Conservation (phyloP, 139 green algal species). For the Chlorella sorokiniana region DNA sequence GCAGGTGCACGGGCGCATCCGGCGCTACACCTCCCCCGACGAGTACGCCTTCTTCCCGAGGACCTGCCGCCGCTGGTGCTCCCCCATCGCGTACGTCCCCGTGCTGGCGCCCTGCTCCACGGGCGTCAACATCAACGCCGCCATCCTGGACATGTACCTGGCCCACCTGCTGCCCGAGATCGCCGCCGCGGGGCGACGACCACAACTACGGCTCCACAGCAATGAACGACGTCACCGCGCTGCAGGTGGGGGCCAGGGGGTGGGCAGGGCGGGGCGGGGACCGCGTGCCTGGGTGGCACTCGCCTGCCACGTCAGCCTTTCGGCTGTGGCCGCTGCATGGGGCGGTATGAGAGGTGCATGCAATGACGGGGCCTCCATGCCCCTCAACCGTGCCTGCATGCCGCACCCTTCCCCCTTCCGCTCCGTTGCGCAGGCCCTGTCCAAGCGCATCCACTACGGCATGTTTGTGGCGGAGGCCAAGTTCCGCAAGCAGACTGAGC, state of each 20-base stretch:
- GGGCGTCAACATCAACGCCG: slow-evolving; percentile 91
- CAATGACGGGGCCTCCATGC: no score
- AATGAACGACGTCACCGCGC: slow-evolving; percentile 62
- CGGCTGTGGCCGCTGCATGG: no score
- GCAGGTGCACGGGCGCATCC: slow-evolving; percentile 85
- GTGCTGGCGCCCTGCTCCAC: slow-evolving; percentile 70
- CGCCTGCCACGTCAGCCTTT: no score
- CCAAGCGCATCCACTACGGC: slow-evolving; percentile 97
- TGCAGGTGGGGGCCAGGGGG: slow-evolving; percentile 33
- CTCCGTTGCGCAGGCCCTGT: slow-evolving; percentile 85
- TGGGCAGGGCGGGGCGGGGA: background rate
- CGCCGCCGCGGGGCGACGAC: slow-evolving; percentile 82
- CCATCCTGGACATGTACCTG: slow-evolving; percentile 89
- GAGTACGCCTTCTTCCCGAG: slow-evolving; percentile 96
- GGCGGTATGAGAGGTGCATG: no score
- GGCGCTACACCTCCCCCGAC: slow-evolving; percentile 93
- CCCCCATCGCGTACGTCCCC: slow-evolving; percentile 53
- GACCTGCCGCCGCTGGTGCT: slow-evolving; percentile 60
- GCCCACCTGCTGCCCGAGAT: slow-evolving; percentile 80
- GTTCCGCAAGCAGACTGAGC: slow-evolving; percentile 80
- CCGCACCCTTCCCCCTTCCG: background rate
- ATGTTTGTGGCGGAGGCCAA: slow-evolving; percentile 99
- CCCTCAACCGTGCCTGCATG: no score
- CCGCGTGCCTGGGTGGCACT: background rate
- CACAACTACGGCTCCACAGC: slow-evolving; percentile 93